A percentile compares a stretch with the other conserved stretches of the same genome.
Evolutionary conservation across 441 rosid genomes (phyloP).

Genomic region (Rhodomyrtus psidioides): DNA sequence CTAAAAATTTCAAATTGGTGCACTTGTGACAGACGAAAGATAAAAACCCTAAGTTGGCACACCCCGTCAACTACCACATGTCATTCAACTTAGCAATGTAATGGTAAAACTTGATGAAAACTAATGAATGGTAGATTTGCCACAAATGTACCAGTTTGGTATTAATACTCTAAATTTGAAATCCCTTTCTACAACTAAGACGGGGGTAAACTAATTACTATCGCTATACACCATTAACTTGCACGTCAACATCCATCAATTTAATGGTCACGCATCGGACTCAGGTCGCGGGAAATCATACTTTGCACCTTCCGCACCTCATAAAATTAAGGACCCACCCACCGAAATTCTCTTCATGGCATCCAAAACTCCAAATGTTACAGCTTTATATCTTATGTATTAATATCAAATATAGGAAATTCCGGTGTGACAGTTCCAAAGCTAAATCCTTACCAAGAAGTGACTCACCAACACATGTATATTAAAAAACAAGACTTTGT

Average conservation of each 20-base stretch:
- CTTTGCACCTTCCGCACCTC: not conserved
- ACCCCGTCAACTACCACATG: too few relatives aligned
- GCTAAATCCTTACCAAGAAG: not conserved
- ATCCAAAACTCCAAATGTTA: not conserved
- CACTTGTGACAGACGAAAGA: too few relatives aligned
- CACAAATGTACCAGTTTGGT: too few relatives aligned
- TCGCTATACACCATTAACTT: not conserved
- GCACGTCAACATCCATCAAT: not conserved
- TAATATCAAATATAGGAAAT: not conserved
- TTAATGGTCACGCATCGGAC: not conserved
- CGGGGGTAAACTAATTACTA: not conserved
- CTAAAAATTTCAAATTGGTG: too few relatives aligned
- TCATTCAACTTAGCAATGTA: too few relatives aligned
- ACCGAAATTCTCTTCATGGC: not conserved
- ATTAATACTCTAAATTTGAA: too few relatives aligned
- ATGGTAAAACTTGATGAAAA: too few relatives aligned
- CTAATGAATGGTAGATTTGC: too few relatives aligned
- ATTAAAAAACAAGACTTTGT: not conserved
- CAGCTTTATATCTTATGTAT: not conserved
- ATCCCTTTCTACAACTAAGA: too few relatives aligned
- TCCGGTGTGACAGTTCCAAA: not conserved
- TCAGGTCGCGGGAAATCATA: not conserved
- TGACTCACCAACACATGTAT: not conserved
- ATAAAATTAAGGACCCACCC: not conserved
- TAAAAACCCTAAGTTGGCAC: too few relatives aligned